Evolutionary conservation across 1,284 basidiomycete genomes (phyloP), one percentile per base, ranked within the genome.

Genomic region (Sanghuangporus weigelae): DNA sequence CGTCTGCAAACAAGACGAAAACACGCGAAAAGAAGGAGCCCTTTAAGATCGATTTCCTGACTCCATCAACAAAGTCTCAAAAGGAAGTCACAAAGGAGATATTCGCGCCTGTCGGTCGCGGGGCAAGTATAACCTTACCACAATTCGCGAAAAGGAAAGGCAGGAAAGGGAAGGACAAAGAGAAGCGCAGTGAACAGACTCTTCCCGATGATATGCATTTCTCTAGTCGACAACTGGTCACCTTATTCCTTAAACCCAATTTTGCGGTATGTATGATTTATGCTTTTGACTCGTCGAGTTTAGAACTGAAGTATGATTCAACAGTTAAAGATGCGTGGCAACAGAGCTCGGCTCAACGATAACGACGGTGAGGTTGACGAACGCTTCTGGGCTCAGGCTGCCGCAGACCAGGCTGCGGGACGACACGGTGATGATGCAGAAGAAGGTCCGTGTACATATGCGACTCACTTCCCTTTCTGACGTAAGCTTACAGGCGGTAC

Each of bases 131-230:
- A 64, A 88, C 85, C 46, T 76, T 95, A 8, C 83, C 90, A 2
- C 82, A 83, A 2, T 80, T 83, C n/a, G 68, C 75, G 56, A 77
- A 79, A 56, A 86, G 82, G 69, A 72, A 76, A 40, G 70, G 74
- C 38, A 67, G 74, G 23, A 75, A 77, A 66, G 69, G 72, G 40
- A 73, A 81, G 67, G 77, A 78, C 67, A 78, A 77, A 69, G 84
- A 85, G 69, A 90, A 84, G 76, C 86, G 84, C 49, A 87, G 91
- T 63, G 86, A 93, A 64, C 90, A 94, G 71, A 83, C 88, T 7
- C 80, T 99, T 57, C 96, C 96, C 1, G 95, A 98, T 70, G 96
- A 99, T 74, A 97, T 96, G 87, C 96, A 98, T 75, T 99, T 99
- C 74, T 92, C 89, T 59, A 93, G 89, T 71, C 83, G 88, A 67